Base-by-base conservation (phyloP, 2,329 filamentous ascomycete species). In the Chrysoporthe cubensis region DNA sequence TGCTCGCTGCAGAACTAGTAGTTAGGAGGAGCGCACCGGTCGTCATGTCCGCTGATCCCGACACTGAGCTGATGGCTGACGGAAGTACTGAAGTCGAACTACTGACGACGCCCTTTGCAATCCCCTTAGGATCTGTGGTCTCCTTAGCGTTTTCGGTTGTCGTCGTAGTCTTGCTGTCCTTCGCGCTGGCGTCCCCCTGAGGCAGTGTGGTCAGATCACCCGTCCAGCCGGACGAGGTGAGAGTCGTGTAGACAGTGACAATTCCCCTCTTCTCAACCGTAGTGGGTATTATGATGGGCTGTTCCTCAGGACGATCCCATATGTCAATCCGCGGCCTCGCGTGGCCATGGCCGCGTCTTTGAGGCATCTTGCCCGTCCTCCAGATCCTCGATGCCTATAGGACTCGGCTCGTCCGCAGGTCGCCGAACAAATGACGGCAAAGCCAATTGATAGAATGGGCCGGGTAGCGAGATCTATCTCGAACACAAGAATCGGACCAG, bases 171-270 rank as follows among this genome's bases (percentile, higher is more conserved):
- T 72, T 65, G 1, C 75, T 62, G 26, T 65, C 59, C 37, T 62
- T 9, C 1, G 76, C 68, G 34, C 71, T 65, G 34, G 74, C 71
- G 18, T 61, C 59, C 14, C 70, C 65, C 37, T 69, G 73, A n/a
- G 71, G 71, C 43, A 70, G 50, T n/a, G 69, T 70, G 21, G 67
- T 70, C 64, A 69, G 21, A 32, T 40, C 44, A 14, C 66, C 69
- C 11, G 48, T 34, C 67, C 67, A 71, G 50, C 64, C 69, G 2
- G 65, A 64, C 48, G 70, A 67, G 9, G 70, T 71, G 73, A 78
- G 64, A 34, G 78, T 79, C 37, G 72, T 72, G 66, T 75, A 79
- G 11, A 78, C 72, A 4, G 77, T 79, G 42, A 70, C 66, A 14
- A 68, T 59, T 21, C 63, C 58, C 42, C 65, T 64, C 40, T 68